Evolutionary conservation across 371 early-diverging fungal species (phyloP).

Genomic region (Syncephalastrum monosporum): DNA sequence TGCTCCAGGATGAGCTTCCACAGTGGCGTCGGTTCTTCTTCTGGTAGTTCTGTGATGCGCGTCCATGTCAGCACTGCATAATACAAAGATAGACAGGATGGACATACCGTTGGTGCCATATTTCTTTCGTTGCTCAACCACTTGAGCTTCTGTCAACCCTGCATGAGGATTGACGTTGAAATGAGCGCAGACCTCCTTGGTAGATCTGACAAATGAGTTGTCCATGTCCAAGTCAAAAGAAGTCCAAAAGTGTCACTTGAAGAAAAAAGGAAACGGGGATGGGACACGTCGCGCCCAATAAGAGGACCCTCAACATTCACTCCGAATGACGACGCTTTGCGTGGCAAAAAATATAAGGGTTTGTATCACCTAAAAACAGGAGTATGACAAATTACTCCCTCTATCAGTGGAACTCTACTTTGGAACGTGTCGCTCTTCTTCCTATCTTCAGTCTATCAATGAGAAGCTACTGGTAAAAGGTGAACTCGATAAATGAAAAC

Average conservation of each 20-base stretch:
- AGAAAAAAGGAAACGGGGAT: slow-evolving; percentile 4
- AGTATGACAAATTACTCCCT: too few species aligned
- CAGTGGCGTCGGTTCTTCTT: slow-evolving; percentile 86
- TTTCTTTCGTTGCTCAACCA: slow-evolving; percentile 49
- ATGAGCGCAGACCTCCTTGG: slow-evolving; percentile 65
- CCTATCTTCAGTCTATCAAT: too few species aligned
- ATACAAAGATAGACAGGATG: slow-evolving; percentile 2
- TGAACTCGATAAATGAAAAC: too few species aligned
- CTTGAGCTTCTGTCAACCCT: slow-evolving; percentile 66
- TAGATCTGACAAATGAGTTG: slow-evolving; percentile 60
- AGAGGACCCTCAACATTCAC: too few species aligned
- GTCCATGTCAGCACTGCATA: neutral
- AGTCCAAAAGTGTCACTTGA: neutral
- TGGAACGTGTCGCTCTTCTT: too few species aligned
- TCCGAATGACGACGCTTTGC: too few species aligned
- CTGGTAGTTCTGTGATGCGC: slow-evolving; percentile 61
- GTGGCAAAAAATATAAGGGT: too few species aligned
- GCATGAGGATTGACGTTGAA: slow-evolving; percentile 59
- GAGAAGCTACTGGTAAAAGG: too few species aligned
- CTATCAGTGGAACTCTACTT: too few species aligned
- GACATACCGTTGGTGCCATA: slow-evolving; percentile 77
- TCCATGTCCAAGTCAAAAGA: slow-evolving; percentile 49
- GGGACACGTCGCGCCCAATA: too few species aligned
- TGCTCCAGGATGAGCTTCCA: slow-evolving; percentile 93
- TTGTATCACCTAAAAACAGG: too few species aligned